Evolutionary conservation across 2,329 filamentous ascomycete genomes (phyloP), one percentile per base, ranked within the genome.

Genomic region (Fusarium guadeloupense): DNA sequence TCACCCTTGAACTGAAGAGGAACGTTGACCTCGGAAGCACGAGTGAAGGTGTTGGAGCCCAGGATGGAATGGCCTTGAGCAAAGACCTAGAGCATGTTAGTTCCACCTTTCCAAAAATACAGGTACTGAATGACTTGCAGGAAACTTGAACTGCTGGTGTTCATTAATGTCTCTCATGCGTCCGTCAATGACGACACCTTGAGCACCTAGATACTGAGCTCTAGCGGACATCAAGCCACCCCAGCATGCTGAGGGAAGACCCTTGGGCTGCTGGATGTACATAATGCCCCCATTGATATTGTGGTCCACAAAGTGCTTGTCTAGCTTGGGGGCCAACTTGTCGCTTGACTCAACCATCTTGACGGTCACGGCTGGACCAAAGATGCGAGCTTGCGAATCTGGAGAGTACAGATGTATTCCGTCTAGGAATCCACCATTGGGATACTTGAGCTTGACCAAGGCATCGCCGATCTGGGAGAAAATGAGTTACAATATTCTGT

Each of bases 201-300:
- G 35, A 0, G 71, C 69, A 0, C 71, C 69, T 0, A 72, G 57
- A 3, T 57, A 66, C 30, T 70, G 60, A 9, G 71, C 71, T 3
- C 71, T 59, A 3, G 69, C 72, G 1, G 70, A 70, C 71, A 73
- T 73, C 13, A 73, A 54, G 0, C 62, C 61, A 40, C 71, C 71
- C 69, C 69, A 74, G 49, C 70, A 72, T 4, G 71, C 69, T 2
- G 68, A 70, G 12, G 53, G 41, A 3, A 71, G 35, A 3, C 58
- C 62, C 28, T 68, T 69, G 8, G 71, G 71, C 31, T 73, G 69
- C 31, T 71, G 64, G 5, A 73, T 60, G 35, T 70, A 73, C 69
- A 73, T 71, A 51, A 73, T 46, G 10, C 63, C 54, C 1, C 52
- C 49, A 2, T 54, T 26, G 9, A 46, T 41, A n/a, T 71, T 71